Evolutionary conservation across 768 basidiomycete genomes (phyloP).

Genomic region (Kwoniella sp.): DNA sequence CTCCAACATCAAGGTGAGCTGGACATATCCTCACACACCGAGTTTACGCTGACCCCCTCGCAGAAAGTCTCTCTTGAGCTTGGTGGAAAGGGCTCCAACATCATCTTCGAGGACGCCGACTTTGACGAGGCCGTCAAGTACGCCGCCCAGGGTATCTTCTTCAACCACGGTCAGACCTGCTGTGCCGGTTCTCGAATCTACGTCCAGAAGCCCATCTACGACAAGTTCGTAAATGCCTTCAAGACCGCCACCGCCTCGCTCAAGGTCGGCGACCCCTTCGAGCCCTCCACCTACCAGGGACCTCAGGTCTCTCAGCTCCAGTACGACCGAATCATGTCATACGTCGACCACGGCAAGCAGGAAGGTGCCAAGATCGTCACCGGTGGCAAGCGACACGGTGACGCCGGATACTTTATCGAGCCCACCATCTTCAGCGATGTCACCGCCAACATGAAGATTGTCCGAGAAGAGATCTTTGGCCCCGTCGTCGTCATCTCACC

Average conservation of each 20-base stretch:
- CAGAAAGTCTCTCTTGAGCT: constrained; percentile 83
- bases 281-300: constrained; percentile 68
- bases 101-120: constrained; percentile 49
- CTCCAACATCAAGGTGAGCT: constrained; percentile 61
- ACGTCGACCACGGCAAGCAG: constrained; percentile 70
- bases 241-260: constrained; percentile 62
- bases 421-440: constrained; percentile 63
- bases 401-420: constrained; percentile 77
- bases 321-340: constrained; percentile 60
- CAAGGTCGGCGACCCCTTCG: constrained; percentile 75
- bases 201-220: constrained; percentile 45
- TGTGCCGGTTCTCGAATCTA: constrained; percentile 47
- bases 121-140: constrained; percentile 46
- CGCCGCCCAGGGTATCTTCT: constrained; percentile 63
- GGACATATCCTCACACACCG: not conserved
- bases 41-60: not conserved
- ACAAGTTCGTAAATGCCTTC: constrained; percentile 42
- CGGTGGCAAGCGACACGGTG: constrained; percentile 65
- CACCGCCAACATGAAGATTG: constrained; percentile 70
- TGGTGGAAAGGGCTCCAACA: constrained; percentile 60
- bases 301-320: constrained; percentile 64
- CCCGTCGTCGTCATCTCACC: constrained; percentile 80
- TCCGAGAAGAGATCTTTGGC: constrained; percentile 89
- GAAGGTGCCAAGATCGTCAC: constrained; percentile 62
- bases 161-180: constrained; percentile 40